phyloP scores from a whole-genome alignment of 2,329 filamentous ascomycete genomes.

The Rhynchosporium graminicola region DNA sequence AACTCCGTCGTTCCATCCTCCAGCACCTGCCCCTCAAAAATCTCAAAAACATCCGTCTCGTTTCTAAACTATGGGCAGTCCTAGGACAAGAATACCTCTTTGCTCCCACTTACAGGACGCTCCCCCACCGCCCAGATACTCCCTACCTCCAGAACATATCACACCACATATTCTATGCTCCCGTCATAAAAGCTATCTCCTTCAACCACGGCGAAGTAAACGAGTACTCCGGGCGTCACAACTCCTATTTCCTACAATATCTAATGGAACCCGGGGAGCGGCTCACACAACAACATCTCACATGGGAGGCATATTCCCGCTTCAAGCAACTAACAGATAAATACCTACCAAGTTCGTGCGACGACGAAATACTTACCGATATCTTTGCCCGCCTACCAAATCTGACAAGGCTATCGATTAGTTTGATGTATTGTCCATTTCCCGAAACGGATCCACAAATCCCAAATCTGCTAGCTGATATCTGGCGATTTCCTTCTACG shows the following conservation, averaged over 20 bases:
- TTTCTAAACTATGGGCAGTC: slow-evolving; percentile 30
- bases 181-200: slow-evolving; percentile 26
- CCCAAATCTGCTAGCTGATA: slow-evolving; percentile 27
- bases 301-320: slow-evolving; percentile 38
- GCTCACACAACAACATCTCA: slow-evolving; percentile 36
- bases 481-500: slow-evolving; percentile 36
- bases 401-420: slow-evolving; percentile 31
- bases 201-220: slow-evolving; percentile 37
- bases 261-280: slow-evolving; percentile 35
- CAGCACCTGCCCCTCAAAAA: slow-evolving; percentile 19
- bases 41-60: slow-evolving; percentile 30
- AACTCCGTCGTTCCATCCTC: slow-evolving; percentile 32
- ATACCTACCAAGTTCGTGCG: slow-evolving; percentile 31
- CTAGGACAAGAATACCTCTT: slow-evolving; percentile 36
- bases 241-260: slow-evolving; percentile 37
- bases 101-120: slow-evolving; percentile 25
- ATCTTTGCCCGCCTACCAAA: slow-evolving; percentile 30
- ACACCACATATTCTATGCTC: slow-evolving; percentile 31
- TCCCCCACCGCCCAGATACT: slow-evolving; percentile 32
- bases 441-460: slow-evolving; percentile 14
- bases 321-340: slow-evolving; percentile 38
- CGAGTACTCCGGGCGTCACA: slow-evolving; percentile 38
- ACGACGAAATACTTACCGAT: slow-evolving; percentile 21
- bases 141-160: slow-evolving; percentile 31
- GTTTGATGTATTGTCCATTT: slow-evolving; percentile 31